Percentiles rank a stretch among this genome's conserved stretches.
Evolutionary conservation across 2,329 filamentous ascomycete species (phyloP).

Genomic region (Ceratocystis destructans): DNA sequence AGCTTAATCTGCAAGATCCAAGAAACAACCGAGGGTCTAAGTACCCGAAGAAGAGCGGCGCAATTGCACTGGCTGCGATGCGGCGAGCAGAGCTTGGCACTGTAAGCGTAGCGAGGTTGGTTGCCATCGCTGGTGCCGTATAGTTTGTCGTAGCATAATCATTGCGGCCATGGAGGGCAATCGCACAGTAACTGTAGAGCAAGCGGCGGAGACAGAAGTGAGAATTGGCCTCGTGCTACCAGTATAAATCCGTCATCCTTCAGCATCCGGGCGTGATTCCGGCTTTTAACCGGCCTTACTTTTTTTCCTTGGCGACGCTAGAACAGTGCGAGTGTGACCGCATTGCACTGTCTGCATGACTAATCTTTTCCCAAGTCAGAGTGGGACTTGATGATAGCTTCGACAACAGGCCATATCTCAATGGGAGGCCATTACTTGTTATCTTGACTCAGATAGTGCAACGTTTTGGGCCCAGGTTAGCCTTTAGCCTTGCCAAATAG

Average conservation of each 20-base stretch:
- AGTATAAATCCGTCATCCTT: background rate
- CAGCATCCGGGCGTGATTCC: background rate
- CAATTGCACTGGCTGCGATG: background rate
- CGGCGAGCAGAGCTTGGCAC: background rate
- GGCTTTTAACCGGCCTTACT: background rate
- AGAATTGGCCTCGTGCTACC: background rate
- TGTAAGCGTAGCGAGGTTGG: background rate
- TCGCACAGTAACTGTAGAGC: background rate
- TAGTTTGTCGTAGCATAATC: conserved; percentile 6
- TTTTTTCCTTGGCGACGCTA: background rate
- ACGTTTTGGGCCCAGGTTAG: background rate
- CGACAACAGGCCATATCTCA: background rate
- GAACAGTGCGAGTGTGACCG: background rate
- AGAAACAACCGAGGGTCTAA: background rate
- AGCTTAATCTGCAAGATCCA: conserved; percentile 5
- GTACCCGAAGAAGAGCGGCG: conserved; percentile 13
- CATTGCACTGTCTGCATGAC: background rate
- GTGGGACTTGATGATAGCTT: background rate
- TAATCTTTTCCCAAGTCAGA: background rate
- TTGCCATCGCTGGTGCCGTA: conserved; percentile 2
- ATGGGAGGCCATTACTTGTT: background rate
- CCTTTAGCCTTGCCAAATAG: no score
- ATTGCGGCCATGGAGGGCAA: background rate
- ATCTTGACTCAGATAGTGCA: background rate
- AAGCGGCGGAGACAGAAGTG: no score